Conservation (phyloP, 805 yeast genomes). For the Wickerhamomyces rabaulensis region DNA sequence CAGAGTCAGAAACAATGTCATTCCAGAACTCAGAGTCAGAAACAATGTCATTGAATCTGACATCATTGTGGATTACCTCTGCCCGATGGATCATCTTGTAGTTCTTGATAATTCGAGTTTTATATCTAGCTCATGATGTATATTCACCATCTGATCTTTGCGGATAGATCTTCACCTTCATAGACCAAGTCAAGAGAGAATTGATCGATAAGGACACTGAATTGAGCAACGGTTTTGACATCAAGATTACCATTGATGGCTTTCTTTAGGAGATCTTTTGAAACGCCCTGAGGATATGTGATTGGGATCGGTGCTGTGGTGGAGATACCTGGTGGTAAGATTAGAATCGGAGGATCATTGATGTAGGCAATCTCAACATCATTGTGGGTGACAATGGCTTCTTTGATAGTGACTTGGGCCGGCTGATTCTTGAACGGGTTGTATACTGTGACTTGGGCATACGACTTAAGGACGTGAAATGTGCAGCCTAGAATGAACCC, state of each 20-base stretch:
- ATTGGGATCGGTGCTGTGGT: constrained; percentile 47
- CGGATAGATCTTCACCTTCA: constrained; percentile 37
- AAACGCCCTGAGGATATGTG: constrained; percentile 36
- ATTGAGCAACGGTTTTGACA: constrained; percentile 41
- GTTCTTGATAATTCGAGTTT: too few species aligned
- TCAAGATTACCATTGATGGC: constrained; percentile 47
- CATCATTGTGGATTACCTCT: too few species aligned
- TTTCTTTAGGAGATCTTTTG: constrained; percentile 42
- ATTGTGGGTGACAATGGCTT: constrained; percentile 44
- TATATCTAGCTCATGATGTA: too few species aligned
- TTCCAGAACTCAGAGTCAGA: too few species aligned
- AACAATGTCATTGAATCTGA: too few species aligned
- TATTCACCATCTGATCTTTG: constrained; percentile 32
- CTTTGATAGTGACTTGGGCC: constrained; percentile 34
- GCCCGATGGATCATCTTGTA: too few species aligned
- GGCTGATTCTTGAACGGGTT: constrained; percentile 51
- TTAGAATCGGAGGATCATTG: constrained; percentile 33
- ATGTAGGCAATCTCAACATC: constrained; percentile 43
- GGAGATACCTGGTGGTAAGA: constrained; percentile 48
- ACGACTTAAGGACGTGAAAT: constrained; percentile 50
- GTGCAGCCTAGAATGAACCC: constrained; percentile 46
- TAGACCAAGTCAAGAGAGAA: constrained; percentile 40
- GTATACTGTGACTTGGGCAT: constrained; percentile 46
- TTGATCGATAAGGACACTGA: constrained; percentile 34
- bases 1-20: too few species aligned